phyloP scores from a whole-genome alignment of 306 rosid genomes.

The Cucumis sativus region DNA sequence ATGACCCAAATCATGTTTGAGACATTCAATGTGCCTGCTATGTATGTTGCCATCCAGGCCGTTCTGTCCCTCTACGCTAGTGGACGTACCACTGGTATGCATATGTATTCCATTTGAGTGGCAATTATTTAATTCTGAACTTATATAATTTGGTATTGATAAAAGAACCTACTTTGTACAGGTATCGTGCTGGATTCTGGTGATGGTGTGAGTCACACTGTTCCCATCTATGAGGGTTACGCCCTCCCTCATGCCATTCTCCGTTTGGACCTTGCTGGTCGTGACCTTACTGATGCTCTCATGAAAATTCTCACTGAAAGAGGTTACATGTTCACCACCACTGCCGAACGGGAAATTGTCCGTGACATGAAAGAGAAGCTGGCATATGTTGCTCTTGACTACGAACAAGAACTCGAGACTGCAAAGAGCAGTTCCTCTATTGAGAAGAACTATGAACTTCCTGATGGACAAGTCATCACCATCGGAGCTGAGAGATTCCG shows the following conservation, averaged over 20 bases:
- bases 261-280: slow-evolving; percentile 33
- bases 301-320: slow-evolving; percentile 37
- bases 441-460: slow-evolving; percentile 28
- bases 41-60: slow-evolving; percentile 35
- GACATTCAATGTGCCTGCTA: slow-evolving; percentile 32
- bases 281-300: slow-evolving; percentile 29
- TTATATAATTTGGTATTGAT: background rate
- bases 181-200: slow-evolving; percentile 36
- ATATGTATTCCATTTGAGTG: background rate
- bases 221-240: slow-evolving; percentile 27
- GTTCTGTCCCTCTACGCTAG: slow-evolving; percentile 35
- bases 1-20: slow-evolving; percentile 38
- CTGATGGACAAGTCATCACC: slow-evolving; percentile 33
- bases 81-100: slow-evolving; percentile 32
- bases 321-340: slow-evolving; percentile 28
- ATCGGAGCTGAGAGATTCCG: slow-evolving; percentile 34
- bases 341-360: slow-evolving; percentile 37
- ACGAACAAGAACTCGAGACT: slow-evolving; percentile 30
- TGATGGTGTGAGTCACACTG: slow-evolving; percentile 33
- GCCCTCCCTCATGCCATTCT: slow-evolving; percentile 33
- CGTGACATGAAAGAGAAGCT: slow-evolving; percentile 34
- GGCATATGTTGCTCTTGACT: slow-evolving; percentile 35
- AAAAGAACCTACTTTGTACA: background rate
- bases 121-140: background rate
- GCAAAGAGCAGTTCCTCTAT: slow-evolving; percentile 25